Base-by-base conservation (phyloP, 352 stramenopile genomes). In the Phytophthora pinifolia region DNA sequence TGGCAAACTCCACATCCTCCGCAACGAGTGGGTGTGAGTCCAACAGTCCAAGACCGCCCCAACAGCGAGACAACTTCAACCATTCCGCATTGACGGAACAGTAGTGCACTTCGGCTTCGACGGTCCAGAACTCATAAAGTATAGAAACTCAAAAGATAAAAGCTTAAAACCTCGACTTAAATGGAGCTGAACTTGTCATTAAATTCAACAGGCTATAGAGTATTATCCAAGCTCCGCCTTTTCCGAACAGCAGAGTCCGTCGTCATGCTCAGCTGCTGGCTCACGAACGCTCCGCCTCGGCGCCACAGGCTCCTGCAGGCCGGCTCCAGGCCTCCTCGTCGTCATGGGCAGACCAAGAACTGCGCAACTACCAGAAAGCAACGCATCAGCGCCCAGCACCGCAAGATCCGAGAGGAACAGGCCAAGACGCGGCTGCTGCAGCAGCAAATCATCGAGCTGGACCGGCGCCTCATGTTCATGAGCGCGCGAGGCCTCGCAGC, bases 1-100 rank as follows among this genome's bases (percentile, higher is more conserved):
- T 9, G 38, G 45, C 18, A 37, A 18, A 4, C 18, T 30, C 1
- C 31, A 46, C 39, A 17, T 59, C 20, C 30, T 67, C 13, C 35
- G 6, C 6, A 67, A 67, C 53, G 46, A 67, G 34, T 67, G 59
- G 59, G 42, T 67, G 3, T 67, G 42, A 67, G 15, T 35, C 15
- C 49, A 39, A 6, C 1, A 9, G 14, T 8, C 38, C 34, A 12
- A 20, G 35, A 36, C 22, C 20, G 17, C 42, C 13, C 42, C 22
- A 36, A 36, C 22, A 35, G 49, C 49, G 49, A 25, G n/a, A n/a
- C n/a, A n/a, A n/a, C n/a, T n/a, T n/a, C n/a, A n/a, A n/a, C n/a
- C n/a, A n/a, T n/a, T n/a, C n/a, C n/a, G n/a, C n/a, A n/a, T n/a
- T n/a, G n/a, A n/a, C n/a, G n/a, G n/a, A n/a, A n/a, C n/a, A n/a